Base-by-base conservation (phyloP, 164 flowering plant species). In the Dillenia suffruticosa region DNA sequence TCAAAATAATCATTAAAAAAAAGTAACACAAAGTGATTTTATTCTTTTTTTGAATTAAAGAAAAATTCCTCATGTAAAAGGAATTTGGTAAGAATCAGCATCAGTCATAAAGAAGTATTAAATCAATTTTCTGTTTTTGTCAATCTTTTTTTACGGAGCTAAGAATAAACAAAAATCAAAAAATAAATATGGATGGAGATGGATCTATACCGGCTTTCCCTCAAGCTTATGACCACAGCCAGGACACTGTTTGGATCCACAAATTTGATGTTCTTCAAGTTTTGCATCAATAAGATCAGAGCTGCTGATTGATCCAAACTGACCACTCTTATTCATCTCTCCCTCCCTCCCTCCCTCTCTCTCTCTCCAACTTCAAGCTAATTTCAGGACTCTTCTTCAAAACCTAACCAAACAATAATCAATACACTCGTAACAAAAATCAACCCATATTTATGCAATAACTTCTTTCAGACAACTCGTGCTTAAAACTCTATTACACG, bases 211-310 rank as follows among this genome's bases (percentile, higher is more conserved):
- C 83, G 92, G 95, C 68, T 86, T 90, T 46, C 80, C 78, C 65
- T 91, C 86, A 26, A 94, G 87, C 77, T 77, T 86, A 77, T 89
- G 96, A 8, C 99, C 99, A 58, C 99, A 94, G 57, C 96, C 78
- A 22, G 97, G 99, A 66, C 99, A 94, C 62, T 86, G 93, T 67
- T 85, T 85, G 70, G 97, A 84, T 82, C 88, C 89, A 73, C 96
- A 81, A 68, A 87, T 63, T 70, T 84, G 95, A 76, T 86, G 97
- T 72, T 87, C 93, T 78, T 91, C 99, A 51, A 87, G 95, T 84
- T 89, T 89, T 11, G 96, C 87, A 68, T 90, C 97, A 48, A 94
- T 89, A 62, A 88, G 93, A 82, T 94, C 87, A 56, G 93, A 81
- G 68, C 89, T 83, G 68, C 82, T 76, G 64, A 79, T 73, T 32